Evolutionary conservation across 2,329 filamentous ascomycete genomes (phyloP), one percentile per base, ranked within the genome.

Genomic region (Arthrobotrys pseudoclavata): DNA sequence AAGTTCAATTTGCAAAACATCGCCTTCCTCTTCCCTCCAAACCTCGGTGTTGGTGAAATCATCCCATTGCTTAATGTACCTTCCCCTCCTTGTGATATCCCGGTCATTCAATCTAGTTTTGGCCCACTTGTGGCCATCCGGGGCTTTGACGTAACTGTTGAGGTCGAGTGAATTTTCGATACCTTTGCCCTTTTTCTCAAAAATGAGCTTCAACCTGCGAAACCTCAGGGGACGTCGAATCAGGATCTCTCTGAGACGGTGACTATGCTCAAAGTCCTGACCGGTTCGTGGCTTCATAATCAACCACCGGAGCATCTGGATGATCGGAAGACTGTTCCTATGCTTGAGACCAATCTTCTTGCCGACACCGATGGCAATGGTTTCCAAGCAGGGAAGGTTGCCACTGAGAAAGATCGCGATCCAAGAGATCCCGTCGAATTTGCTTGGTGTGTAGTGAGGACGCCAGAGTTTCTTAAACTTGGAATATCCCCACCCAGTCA

Each of bases 61-160:
- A n/a, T 42, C 26, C 60, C 40, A 63, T 0, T 47, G 26, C 7
- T 26, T 31, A 10, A 48, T 20, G 15, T 63, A 48, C 45, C 60
- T 31, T 6, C 40, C 60, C 20, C 60, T 13, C 6, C 13, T 20
- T 22, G 40, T 4, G 29, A 63, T n/a, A 4, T 24, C 20, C 1
- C 1, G 6, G 22, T 63, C 60, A 5, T 3, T 4, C 1, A 48
- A 48, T 18, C 24, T 26, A 10, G 1, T 63, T 13, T 18, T 31
- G 42, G 34, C 50, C 50, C 50, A 55, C 10, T 18, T 55, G n/a
- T 18, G 34, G 12, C 26, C 50, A 18, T 0, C 2, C 15, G 50
- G 50, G 20, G 50, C 1, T 3, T 0, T 5, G 13, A 0, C 4
- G 26, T 55, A 55, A 10, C 5, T 34, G 12, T 55, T 15, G 2